These are phyloP conservation scores for Leishmania braziliensis DNA, from an alignment of 208 protist genomes.

Conservation along the genomic window DNA sequence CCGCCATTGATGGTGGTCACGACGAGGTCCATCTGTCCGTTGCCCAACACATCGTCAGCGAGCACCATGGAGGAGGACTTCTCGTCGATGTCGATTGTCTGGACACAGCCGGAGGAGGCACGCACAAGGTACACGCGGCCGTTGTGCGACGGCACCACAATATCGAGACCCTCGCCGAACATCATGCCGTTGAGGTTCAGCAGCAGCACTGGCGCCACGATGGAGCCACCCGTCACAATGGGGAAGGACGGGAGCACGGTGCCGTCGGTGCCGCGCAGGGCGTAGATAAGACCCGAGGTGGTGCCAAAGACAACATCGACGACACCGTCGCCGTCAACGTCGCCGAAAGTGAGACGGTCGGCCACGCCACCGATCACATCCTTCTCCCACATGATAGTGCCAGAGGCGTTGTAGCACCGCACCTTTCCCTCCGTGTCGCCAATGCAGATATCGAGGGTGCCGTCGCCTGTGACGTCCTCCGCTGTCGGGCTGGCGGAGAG, in stretches of 20 bases:
- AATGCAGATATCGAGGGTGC: conserved; percentile 85
- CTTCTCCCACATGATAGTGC: conserved; percentile 72
- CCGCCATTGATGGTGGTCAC: conserved; percentile 87
- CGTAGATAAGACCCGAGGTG: conserved; percentile 80
- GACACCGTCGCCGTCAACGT: conserved; percentile 88
- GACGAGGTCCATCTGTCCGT: conserved; percentile 90
- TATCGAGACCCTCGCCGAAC: conserved; percentile 45
- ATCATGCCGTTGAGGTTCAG: conserved; percentile 56
- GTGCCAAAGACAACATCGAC: conserved; percentile 91
- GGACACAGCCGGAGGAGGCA: conserved; percentile 73
- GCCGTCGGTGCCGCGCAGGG: conserved; percentile 71
- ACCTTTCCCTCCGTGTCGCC: conserved; percentile 86
- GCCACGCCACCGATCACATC: conserved; percentile 62
- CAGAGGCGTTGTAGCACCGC: conserved; percentile 75
- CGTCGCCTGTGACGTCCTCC: conserved; percentile 88
- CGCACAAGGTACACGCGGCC: conserved; percentile 90
- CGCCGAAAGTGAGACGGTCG: conserved; percentile 82
- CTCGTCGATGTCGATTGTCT: conserved; percentile 92
- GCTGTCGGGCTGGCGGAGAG: conserved; percentile 68
- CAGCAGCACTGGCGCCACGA: conserved; percentile 69
- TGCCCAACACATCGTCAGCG: conserved; percentile 89
- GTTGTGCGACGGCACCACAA: conserved; percentile 88
- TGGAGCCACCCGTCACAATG: conserved; percentile 72
- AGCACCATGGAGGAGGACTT: conserved; percentile 88
- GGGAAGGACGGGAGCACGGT: conserved; percentile 65